Evolutionary conservation across 1,139 yeast species (phyloP).

Genomic region (Arxiozyma slooffiae): DNA sequence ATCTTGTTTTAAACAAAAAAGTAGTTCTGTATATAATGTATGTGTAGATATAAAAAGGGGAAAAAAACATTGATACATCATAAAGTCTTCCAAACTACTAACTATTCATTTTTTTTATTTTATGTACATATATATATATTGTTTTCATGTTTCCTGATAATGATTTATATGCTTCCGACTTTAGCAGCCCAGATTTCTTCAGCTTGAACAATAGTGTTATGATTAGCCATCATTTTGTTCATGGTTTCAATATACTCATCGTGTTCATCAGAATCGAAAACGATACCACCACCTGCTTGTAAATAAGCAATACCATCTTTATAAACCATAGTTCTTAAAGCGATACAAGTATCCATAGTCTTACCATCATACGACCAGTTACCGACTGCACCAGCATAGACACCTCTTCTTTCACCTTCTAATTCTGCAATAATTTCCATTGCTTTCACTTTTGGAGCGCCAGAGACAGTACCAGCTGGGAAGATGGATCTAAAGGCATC

Average conservation of each 20-base stretch:
- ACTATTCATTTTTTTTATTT: neutral
- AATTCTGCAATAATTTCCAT: slow-evolving; percentile 89
- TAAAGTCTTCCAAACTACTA: neutral
- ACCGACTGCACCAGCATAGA: slow-evolving; percentile 99
- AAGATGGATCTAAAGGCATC: slow-evolving; percentile 95
- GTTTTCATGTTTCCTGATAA: neutral
- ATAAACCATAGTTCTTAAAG: slow-evolving; percentile 90
- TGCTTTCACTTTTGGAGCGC: slow-evolving; percentile 94
- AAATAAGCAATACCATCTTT: slow-evolving; percentile 84
- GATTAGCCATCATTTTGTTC: slow-evolving; percentile 94
- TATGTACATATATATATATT: neutral
- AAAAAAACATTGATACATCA: too few species aligned
- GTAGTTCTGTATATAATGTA: neutral
- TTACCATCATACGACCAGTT: slow-evolving; percentile 92
- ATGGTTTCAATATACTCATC: slow-evolving; percentile 94
- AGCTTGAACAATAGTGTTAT: slow-evolving; percentile 80
- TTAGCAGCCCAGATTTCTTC: slow-evolving; percentile 59
- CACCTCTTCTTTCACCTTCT: slow-evolving; percentile 88
- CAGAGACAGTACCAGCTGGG: slow-evolving; percentile 98
- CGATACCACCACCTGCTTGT: slow-evolving; percentile 99
- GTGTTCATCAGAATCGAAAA: slow-evolving; percentile 84
- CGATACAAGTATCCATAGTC: slow-evolving; percentile 95
- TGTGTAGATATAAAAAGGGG: too few species aligned
- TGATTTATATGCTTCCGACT: slow-evolving; percentile 18
- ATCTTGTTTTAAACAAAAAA: too few species aligned